Evolutionary conservation across 2,329 filamentous ascomycete species (phyloP).

Genomic region (Calonectria pauciramosa): DNA sequence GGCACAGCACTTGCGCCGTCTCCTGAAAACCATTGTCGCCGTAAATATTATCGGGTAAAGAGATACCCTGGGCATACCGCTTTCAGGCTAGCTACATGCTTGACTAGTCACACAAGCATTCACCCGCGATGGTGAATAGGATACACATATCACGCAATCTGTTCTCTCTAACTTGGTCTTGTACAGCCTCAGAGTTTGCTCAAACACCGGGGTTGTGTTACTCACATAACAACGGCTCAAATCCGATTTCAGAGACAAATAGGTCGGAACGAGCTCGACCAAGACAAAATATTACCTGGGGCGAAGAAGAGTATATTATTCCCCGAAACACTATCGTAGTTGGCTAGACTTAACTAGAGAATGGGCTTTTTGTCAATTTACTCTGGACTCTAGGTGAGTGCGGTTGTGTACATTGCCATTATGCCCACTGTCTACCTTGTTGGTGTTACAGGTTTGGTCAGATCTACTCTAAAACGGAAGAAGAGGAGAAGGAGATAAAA

Average conservation of each 20-base stretch:
- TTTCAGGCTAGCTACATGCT: neutral
- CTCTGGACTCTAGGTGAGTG: neutral
- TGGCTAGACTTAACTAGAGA: neutral
- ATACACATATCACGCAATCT: neutral
- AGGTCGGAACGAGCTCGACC: neutral
- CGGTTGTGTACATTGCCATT: neutral
- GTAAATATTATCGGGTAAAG: neutral
- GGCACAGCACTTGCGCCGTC: neutral
- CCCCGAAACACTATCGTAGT: neutral
- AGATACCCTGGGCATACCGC: neutral
- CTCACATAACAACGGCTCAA: neutral
- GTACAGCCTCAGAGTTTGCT: neutral
- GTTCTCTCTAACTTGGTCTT: neutral
- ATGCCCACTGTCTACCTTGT: neutral
- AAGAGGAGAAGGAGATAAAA: neutral
- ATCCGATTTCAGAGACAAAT: neutral
- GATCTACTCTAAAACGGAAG: neutral
- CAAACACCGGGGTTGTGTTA: neutral
- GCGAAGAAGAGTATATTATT: rapidly evolving
- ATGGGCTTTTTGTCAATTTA: neutral
- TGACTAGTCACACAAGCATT: neutral
- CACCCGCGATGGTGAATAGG: neutral
- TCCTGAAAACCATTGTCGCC: neutral
- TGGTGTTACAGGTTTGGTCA: neutral
- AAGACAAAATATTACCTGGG: neutral